Base-by-base conservation (phyloP, 352 stramenopile genomes). In the Pythium aristosporum region DNA sequence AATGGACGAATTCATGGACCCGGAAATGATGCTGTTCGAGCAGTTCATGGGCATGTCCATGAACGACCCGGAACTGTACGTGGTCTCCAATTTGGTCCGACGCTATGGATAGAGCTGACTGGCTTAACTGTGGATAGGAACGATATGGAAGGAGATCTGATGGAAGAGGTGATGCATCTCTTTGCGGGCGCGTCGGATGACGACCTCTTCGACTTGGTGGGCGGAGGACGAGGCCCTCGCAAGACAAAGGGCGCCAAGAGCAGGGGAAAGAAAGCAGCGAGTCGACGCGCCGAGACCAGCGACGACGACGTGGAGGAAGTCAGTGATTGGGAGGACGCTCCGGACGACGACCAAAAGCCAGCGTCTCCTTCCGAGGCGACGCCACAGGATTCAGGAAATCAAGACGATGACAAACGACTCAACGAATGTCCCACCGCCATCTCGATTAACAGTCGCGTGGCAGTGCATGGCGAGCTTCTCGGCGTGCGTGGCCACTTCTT, bases 101-200 rank as follows among this genome's bases (percentile, higher is more conserved):
- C 25, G 25, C 25, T 2, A 30, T 30, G 25, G 25, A 30, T 30
- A 30, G 25, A 30, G 25, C 25, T 30, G 25, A 30, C 25, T 30
- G 3, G 5, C 25, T 30, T 5, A 2, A 30, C 25, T 30, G 42
- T 34, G 42, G 34, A 15, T 53, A 70, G 74, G 50, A 62, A 57
- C n/a, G 66, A 72, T 2, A 55, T 80, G 44, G 77, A 89, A 28
- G 70, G 67, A 10, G 77, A 85, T 11, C 71, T 90, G 21, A 68
- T 75, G 64, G 65, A 69, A 11, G 67, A 74, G 18, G 77, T 88
- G 73, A 69, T 71, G 57, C 71, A 75, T 51, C 69, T 87, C 8
- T 76, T 88, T 39, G 66, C 72, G 42, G 34, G 54, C 7, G 68
- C 66, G 1, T 61, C 63, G 18, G 62, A 58, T 32, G 69, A 66